Evolutionary conservation across 257 asterid genomes (phyloP).

Genomic region (Agastache rugosa): DNA sequence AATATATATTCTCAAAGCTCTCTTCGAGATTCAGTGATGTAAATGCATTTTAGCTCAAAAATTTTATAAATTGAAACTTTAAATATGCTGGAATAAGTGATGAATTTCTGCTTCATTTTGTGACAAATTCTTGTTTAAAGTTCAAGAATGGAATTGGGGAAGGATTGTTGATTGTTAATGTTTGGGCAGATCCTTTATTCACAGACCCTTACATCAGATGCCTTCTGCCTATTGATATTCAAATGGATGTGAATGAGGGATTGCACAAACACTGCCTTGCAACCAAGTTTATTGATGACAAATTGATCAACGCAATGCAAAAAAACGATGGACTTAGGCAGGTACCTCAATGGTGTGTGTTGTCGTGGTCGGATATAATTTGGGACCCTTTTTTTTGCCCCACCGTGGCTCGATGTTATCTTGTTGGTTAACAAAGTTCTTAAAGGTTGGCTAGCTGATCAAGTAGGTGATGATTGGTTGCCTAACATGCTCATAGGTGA

Average conservation of each 20-base stretch:
- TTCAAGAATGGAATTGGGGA: neutral
- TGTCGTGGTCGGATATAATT: too few species aligned
- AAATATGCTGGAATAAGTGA: neutral
- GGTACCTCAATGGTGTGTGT: conserved; percentile 43
- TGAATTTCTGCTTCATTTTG: neutral
- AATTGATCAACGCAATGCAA: conserved; percentile 51
- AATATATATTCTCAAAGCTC: neutral
- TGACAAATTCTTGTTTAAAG: neutral
- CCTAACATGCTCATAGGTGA: too few species aligned
- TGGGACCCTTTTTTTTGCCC: too few species aligned
- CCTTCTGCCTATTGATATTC: conserved; percentile 52
- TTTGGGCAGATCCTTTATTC: conserved; percentile 71
- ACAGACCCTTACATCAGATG: conserved; percentile 79
- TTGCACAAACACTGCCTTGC: conserved; percentile 71
- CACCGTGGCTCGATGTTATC: neutral
- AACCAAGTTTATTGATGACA: conserved; percentile 78
- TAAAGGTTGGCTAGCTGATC: too few species aligned
- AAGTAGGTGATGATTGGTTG: neutral
- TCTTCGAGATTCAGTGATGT: neutral
- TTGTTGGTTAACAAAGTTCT: neutral
- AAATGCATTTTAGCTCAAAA: neutral
- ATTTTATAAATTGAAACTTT: neutral
- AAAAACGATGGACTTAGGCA: conserved; percentile 66
- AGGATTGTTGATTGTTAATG: neutral
- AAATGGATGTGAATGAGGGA: conserved; percentile 41